Evolutionary conservation across 768 basidiomycete genomes (phyloP), one percentile per base, ranked within the genome.

Genomic region (Paxillus rubicundulus): DNA sequence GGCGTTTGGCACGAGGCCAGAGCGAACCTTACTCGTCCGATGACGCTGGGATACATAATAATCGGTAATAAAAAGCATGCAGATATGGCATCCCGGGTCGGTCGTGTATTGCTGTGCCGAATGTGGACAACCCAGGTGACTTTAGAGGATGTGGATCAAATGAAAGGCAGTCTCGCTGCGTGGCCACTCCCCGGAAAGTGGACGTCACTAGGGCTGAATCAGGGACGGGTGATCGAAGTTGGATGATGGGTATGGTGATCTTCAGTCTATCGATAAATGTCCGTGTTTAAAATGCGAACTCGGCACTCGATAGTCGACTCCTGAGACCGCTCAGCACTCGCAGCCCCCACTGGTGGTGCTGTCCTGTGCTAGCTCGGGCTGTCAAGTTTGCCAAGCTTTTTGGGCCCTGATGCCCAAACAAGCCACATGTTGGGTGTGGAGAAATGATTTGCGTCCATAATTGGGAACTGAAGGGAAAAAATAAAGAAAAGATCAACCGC

Each of bases 361-460:
- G n/a, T n/a, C n/a, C n/a, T n/a, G n/a, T n/a, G n/a, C n/a, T n/a
- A n/a, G n/a, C n/a, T n/a, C n/a, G n/a, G n/a, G n/a, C n/a, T n/a
- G n/a, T n/a, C n/a, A n/a, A n/a, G n/a, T n/a, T n/a, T n/a, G 24
- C 24, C 24, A 24, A 24, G 24, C 24, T 24, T 24, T 24, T 24
- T 24, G 24, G 24, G 1, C 24, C 24, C 3, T 24, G n/a, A n/a
- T 24, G 30, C 30, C 30, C 8, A 30, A 30, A 10, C n/a, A 42
- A 45, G 18, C 37, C 45, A 24, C 13, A 14, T 24, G n/a, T n/a
- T n/a, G 24, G 16, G 36, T 54, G 55, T 53, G 43, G 52, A 59
- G 59, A 12, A 50, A 51, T 42, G 65, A 67, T 67, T 55, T 66
- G 49, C 64, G 16, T 28, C 56, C 66, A 24, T 52, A 66, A 61